phyloP scores from a whole-genome alignment of 345 rosid genomes.

The Chamaenerion angustifolium region DNA sequence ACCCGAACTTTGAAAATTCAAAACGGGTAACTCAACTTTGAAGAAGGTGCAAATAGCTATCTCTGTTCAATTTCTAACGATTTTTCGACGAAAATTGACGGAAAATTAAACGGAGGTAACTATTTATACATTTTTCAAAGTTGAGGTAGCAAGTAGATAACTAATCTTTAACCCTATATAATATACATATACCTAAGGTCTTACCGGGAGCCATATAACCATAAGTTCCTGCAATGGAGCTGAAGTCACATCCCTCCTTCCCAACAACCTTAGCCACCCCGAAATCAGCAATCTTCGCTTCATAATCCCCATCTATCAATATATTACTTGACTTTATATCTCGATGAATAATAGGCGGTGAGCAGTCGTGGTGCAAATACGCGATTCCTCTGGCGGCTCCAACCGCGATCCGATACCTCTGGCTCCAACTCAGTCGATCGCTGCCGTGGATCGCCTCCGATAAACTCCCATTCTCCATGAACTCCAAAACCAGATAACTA shows the following conservation, averaged over 20 bases:
- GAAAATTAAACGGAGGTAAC: no score
- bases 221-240: constrained; percentile 68
- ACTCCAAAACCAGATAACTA: constrained; percentile 65
- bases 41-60: no score
- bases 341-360: constrained; percentile 65
- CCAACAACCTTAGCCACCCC: constrained; percentile 75
- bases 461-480: constrained; percentile 70
- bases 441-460: constrained; percentile 48
- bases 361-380: constrained; percentile 78
- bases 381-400: constrained; percentile 89
- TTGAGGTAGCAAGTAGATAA: no score
- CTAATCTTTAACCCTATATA: no score
- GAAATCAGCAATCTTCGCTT: constrained; percentile 78
- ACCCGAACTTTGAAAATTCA: no score
- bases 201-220: constrained; percentile 95
- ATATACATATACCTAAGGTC: no score
- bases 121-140: no score
- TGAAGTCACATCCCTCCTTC: constrained; percentile 28
- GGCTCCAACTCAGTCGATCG: constrained; percentile 48
- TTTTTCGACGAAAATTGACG: no score
- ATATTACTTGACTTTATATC: constrained; percentile 86
- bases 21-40: no score
- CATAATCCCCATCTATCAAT: constrained; percentile 48
- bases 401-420: constrained; percentile 55
- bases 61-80: no score